Base-by-base conservation (phyloP, 1,284 basidiomycete genomes). In the Irpex sp. region DNA sequence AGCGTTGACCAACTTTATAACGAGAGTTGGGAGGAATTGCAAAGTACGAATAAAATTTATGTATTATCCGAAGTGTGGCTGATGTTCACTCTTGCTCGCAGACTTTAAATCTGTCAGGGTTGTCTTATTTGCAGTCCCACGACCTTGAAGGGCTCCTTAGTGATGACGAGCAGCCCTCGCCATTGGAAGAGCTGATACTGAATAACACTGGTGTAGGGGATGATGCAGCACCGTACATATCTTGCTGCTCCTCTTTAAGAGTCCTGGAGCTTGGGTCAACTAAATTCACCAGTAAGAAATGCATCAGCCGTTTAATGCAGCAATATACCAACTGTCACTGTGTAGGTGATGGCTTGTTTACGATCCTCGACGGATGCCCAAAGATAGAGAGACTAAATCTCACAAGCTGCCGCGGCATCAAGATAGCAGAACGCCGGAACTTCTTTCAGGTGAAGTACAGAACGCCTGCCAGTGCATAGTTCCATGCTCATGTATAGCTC, bases 181-280 rank as follows among this genome's bases (percentile, higher is more conserved):
- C 83, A 0, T 69, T 89, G 4, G 76, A 81, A 64, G 77, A 76
- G 3, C 76, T 90, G 4, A 75, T 79, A n/a, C 73, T 90, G 26
- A 88, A 84, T 66, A 84, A 87, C 63, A 89, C 88, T 0, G 72
- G 76, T 3, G 78, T 90, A 35, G 85, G 85, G 58, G 88, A 90
- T 63, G 76, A 77, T 2, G 81, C 82, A 3, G 78, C 81, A 0
- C 74, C 74, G 1, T 89, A 77, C 67, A 78, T 90, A 46, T 77
- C 84, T 5, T 72, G 77, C 35, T 90, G 89, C 69, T 65, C 70
- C 1, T 67, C 72, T 3, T 76, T 90, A 26, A 72, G 72, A 36
- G 77, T 74, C 4, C 75, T 90, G 19, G 82, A 83, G 61, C 71
- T 88, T 11, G 81, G 81, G 0, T 80, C 83, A 8, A 89, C 89